Conservation (phyloP, 2,329 filamentous ascomycete genomes). For the Exserohilum turcica region DNA sequence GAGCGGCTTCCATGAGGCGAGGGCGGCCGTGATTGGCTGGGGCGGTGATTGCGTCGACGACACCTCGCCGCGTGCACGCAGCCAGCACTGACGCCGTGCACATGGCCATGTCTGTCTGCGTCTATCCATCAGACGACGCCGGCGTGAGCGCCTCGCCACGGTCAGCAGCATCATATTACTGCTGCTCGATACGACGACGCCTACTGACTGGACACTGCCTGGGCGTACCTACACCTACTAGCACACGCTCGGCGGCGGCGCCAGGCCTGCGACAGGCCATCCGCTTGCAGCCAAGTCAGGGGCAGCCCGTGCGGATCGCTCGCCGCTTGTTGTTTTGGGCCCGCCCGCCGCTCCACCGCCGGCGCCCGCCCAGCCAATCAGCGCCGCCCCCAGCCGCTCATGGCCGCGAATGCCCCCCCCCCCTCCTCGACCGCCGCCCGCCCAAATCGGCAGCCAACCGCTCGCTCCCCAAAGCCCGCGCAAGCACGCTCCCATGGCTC, state of each 20-base stretch:
- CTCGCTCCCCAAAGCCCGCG: constrained; percentile 20
- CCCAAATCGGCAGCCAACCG: constrained; percentile 24
- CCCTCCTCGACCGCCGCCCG: constrained; percentile 30
- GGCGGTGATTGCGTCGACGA: too few relatives aligned
- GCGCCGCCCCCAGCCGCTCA: neutral
- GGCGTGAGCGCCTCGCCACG: too few relatives aligned
- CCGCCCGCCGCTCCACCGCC: constrained; percentile 19
- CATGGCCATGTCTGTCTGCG: too few relatives aligned
- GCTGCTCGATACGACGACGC: too few relatives aligned
- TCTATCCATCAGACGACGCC: constrained; percentile 3
- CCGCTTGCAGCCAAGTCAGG: constrained; percentile 33
- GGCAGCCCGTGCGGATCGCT: constrained; percentile 28
- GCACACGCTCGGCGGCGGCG: too few relatives aligned
- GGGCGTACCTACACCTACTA: too few relatives aligned
- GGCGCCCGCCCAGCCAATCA: constrained; percentile 25
- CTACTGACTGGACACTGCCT: too few relatives aligned
- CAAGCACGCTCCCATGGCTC: constrained; percentile 26
- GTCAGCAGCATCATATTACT: too few relatives aligned
- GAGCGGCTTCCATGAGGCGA: neutral
- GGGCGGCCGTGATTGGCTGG: too few relatives aligned
- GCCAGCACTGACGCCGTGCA: too few relatives aligned
- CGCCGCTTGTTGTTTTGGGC: constrained; percentile 29
- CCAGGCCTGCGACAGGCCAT: constrained; percentile 8
- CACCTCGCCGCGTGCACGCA: too few relatives aligned
- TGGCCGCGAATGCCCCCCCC: constrained; percentile 20